A percentile compares a stretch with the other conserved stretches of the same genome.
phyloP scores from a whole-genome alignment of 805 yeast species.

The Candida vartiovaarae region DNA sequence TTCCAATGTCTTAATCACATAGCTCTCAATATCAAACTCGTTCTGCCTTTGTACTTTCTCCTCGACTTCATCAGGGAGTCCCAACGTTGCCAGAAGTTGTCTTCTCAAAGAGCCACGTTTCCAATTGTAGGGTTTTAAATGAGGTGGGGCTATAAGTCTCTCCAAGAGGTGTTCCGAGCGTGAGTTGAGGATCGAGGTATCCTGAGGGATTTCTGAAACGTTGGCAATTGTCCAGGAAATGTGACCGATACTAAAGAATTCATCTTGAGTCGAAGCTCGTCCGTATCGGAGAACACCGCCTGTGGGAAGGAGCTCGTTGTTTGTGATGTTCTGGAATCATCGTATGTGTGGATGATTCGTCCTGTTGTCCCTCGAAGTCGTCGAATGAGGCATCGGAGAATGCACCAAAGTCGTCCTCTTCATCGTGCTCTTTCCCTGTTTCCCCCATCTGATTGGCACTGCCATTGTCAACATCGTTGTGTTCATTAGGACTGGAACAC shows the following conservation, averaged over 20 bases:
- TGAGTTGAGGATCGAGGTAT: conserved; percentile 21
- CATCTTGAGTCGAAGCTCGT: conserved; percentile 4
- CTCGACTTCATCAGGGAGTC: conserved; percentile 59
- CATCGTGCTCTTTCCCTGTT: conserved; percentile 4
- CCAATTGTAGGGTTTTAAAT: conserved; percentile 62
- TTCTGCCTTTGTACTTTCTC: conserved; percentile 37
- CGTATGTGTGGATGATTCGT: not conserved
- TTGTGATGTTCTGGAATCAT: conserved; percentile 1
- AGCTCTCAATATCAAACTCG: conserved; percentile 17
- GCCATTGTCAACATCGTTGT: too few relatives aligned
- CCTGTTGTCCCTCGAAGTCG: conserved; percentile 21
- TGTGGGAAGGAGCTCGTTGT: conserved; percentile 11
- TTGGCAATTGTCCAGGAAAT: conserved; percentile 7
- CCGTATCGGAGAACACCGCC: conserved; percentile 6
- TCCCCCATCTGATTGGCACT: not conserved
- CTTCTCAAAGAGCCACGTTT: conserved; percentile 56
- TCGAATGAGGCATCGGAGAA: conserved; percentile 30
- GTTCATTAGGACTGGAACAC: too few relatives aligned
- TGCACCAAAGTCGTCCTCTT: conserved; percentile 27
- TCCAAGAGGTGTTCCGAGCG: conserved; percentile 36
- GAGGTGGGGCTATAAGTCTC: conserved; percentile 41
- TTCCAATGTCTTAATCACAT: conserved; percentile 20
- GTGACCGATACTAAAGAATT: conserved; percentile 6
- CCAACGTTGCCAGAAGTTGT: conserved; percentile 54
- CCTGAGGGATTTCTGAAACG: conserved; percentile 5